Base-by-base conservation (phyloP, 1,284 basidiomycete species). In the Naganishia albida region DNA sequence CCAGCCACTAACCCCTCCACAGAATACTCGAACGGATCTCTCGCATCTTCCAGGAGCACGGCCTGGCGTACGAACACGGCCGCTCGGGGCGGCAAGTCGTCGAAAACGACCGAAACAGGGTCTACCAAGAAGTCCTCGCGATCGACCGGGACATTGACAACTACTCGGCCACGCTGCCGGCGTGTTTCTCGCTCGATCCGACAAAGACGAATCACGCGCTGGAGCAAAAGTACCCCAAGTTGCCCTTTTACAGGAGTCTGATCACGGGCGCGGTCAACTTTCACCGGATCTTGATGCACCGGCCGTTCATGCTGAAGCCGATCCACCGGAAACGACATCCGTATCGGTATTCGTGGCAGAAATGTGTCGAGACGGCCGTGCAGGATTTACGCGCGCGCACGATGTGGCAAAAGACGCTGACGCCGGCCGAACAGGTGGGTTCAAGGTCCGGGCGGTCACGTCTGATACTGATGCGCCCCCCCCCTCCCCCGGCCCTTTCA, bases 271-370 rank as follows among this genome's bases (percentile, higher is more conserved):
- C 51, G n/a, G 38, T 65, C 25, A 60, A 50, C 42, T 65, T 65
- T 54, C 56, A 60, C 12, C 50, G 64, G 30, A 65, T 65, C 20
- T 30, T 59, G 40, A 52, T 65, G 64, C 64, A 65, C 34, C 50
- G 64, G 23, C 64, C 64, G 42, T 65, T 65, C 57, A 65, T 65
- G 64, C 40, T 65, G 28, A 65, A 65, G 23, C 56, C 64, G 15
- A 53, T 62, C 3, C 40, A 56, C 26, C 59, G 51, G 51, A 65
- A 53, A 43, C 60, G 59, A 25, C 64, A 65, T 25, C 64, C 64
- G 13, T 65, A 65, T 48, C 64, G 64, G 30, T 65, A 60, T 39
- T 60, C 56, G 15, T 65, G 64, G 64, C 64, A 65, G 34, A 56
- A 52, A 15, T 65, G 64, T 48, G 64, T 65, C 4, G 64, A 65